Conservation (phyloP, 2,329 filamentous ascomycete species). For the Didymella arachidicola region DNA sequence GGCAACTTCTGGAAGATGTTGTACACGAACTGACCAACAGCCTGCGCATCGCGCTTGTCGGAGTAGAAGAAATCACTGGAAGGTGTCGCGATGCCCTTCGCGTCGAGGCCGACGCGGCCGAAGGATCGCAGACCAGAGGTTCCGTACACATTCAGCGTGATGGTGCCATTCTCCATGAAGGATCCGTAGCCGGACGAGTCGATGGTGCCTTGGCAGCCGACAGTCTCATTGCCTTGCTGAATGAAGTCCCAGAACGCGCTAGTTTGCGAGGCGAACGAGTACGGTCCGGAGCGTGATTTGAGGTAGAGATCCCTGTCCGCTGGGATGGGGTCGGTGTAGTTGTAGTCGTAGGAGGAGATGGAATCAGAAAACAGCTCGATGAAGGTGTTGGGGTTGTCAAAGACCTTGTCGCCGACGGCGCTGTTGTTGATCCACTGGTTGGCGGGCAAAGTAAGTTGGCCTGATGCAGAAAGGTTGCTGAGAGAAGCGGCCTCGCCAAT, state of each 20-base stretch:
- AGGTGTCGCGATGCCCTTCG: conserved; percentile 55
- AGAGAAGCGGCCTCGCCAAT: conserved; percentile 41
- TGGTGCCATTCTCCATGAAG: conserved; percentile 55
- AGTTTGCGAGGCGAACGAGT: conserved; percentile 62
- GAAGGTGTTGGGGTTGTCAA: conserved; percentile 65
- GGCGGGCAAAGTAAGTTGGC: conserved; percentile 46
- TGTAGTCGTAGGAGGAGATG: conserved; percentile 59
- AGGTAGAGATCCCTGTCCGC: conserved; percentile 59
- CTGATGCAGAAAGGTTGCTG: conserved; percentile 46
- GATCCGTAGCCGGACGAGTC: conserved; percentile 57
- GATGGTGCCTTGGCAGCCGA: conserved; percentile 63
- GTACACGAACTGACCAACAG: conserved; percentile 61
- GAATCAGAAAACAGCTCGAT: conserved; percentile 56
- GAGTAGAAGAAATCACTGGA: conserved; percentile 56
- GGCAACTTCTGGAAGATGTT: conserved; percentile 60
- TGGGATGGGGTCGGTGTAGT: conserved; percentile 55
- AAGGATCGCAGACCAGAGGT: conserved; percentile 62
- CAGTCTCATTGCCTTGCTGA: conserved; percentile 53
- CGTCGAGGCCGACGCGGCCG: conserved; percentile 58
- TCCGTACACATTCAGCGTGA: conserved; percentile 66
- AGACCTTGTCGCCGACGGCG: conserved; percentile 60
- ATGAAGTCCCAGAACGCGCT: conserved; percentile 62
- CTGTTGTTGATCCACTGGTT: conserved; percentile 60
- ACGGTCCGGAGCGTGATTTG: conserved; percentile 58
- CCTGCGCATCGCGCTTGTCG: conserved; percentile 57